phyloP scores from a whole-genome alignment of 192 early-diverging fungal genomes.

The Dissophora ornata region DNA sequence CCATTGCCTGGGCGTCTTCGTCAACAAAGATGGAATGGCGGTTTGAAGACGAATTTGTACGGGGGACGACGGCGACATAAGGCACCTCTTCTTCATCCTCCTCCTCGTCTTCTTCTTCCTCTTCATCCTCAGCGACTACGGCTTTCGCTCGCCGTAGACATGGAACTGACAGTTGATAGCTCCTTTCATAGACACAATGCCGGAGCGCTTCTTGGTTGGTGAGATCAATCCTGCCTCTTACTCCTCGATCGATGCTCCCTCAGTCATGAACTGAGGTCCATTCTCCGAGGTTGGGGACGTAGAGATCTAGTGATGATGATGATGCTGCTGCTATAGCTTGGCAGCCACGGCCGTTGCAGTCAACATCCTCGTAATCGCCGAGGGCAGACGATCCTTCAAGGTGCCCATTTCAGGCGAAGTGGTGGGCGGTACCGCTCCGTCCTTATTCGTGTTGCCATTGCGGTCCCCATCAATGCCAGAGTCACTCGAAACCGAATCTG shows the following conservation, averaged over 20 bases:
- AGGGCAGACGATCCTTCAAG: conserved; percentile 42
- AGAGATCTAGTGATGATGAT: background rate
- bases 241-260: background rate
- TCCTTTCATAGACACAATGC: conserved; percentile 20
- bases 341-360: conserved; percentile 38
- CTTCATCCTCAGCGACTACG: background rate
- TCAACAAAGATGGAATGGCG: conserved; percentile 51
- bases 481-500: conserved; percentile 9
- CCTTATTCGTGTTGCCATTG: background rate
- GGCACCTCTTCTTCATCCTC: conserved; percentile 20
- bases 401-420: conserved; percentile 41
- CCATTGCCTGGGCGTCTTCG: conserved; percentile 47
- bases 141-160: conserved; percentile 1
- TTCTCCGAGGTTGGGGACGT: too few relatives aligned
- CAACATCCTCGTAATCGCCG: conserved; percentile 39
- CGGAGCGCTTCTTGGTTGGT: conserved; percentile 9
- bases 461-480: conserved; percentile 15
- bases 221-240: background rate
- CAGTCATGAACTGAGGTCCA: background rate
- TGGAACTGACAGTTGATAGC: conserved; percentile 26
- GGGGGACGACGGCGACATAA: conserved; percentile 17
- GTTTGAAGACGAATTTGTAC: conserved; percentile 4
- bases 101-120: conserved; percentile 27
- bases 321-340: conserved; percentile 28
- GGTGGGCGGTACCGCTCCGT: conserved; percentile 35